A percentile compares a stretch with the other conserved stretches of the same genome.
Conservation (phyloP, 306 rosid species). For the Delonix regia region DNA sequence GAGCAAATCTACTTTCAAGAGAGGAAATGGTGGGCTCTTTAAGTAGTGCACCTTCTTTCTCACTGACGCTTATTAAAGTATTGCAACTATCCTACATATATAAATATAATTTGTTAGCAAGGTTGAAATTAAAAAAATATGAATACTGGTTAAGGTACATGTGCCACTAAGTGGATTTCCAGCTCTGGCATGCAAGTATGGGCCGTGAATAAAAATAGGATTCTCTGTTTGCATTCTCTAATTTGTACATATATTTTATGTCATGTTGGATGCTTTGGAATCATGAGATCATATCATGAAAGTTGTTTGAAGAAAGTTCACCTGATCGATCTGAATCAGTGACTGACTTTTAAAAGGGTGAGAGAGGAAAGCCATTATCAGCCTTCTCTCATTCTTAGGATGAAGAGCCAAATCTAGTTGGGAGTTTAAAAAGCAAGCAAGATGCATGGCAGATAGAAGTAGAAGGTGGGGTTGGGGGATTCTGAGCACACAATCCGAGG, state of each 20-base stretch:
- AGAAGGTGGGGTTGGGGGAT: constrained; percentile 41
- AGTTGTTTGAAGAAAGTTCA: constrained; percentile 15
- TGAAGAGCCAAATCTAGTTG: neutral
- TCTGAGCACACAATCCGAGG: constrained; percentile 55
- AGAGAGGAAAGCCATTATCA: constrained; percentile 3
- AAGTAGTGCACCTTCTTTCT: constrained; percentile 53
- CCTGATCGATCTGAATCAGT: constrained; percentile 12
- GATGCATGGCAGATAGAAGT: neutral
- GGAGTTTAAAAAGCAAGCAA: constrained; percentile 32
- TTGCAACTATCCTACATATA: constrained; percentile 16
- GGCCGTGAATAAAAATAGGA: constrained; percentile 49
- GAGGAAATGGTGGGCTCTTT: constrained; percentile 50
- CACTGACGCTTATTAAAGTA: constrained; percentile 22
- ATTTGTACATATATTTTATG: constrained; percentile 10
- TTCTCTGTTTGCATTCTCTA: constrained; percentile 48
- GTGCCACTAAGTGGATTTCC: constrained; percentile 71
- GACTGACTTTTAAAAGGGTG: constrained; percentile 23
- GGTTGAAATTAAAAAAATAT: constrained; percentile 30
- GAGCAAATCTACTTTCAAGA: constrained; percentile 46
- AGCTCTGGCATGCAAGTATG: constrained; percentile 51
- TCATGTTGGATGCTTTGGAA: constrained; percentile 53
- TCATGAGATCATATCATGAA: constrained; percentile 30
- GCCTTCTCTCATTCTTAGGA: neutral
- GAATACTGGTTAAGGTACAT: constrained; percentile 38
- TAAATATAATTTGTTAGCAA: constrained; percentile 27